Percentiles rank a stretch among this genome's conserved stretches.
These are phyloP conservation scores for Boletales sp. DNA, from an alignment of 768 basidiomycete genomes.

Conservation along the genomic window DNA sequence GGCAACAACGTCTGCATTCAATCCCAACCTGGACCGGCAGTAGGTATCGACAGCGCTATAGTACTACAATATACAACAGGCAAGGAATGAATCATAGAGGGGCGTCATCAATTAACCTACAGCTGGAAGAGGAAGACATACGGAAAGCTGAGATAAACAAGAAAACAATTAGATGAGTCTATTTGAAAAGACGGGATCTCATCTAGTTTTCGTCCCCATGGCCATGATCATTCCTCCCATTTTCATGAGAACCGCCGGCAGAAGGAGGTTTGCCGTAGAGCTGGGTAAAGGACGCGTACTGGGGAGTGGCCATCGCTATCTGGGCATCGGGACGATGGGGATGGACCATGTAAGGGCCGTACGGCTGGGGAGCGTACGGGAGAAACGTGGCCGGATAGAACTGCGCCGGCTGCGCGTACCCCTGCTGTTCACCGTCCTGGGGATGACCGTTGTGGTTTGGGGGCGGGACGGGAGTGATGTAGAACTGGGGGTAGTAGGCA, in stretches of 20 bases:
- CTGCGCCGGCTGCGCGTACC: conserved; percentile 38
- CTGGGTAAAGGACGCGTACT: conserved; percentile 38
- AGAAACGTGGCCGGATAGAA: conserved; percentile 49
- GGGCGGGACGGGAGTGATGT: conserved; percentile 45
- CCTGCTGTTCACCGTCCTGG: conserved; percentile 41
- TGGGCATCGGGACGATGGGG: conserved; percentile 41
- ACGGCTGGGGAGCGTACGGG: conserved; percentile 44
- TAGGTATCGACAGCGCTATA: conserved; percentile 29
- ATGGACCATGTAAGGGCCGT: conserved; percentile 47
- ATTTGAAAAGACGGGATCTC: conserved; percentile 12
- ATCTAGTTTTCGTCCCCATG: conserved; percentile 33
- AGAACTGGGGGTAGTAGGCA: conserved; percentile 49
- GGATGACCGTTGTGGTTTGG: conserved; percentile 36
- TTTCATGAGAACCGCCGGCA: conserved; percentile 29
- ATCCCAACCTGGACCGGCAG: conserved; percentile 16
- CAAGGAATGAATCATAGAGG: conserved; percentile 17
- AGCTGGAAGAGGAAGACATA: conserved; percentile 15
- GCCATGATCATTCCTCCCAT: conserved; percentile 24
- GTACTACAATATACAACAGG: conserved; percentile 28
- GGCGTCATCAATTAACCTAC: conserved; percentile 24
- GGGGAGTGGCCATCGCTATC: conserved; percentile 31
- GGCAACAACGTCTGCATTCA: conserved; percentile 23
- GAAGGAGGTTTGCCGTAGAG: conserved; percentile 40
- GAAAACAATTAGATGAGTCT: conserved; percentile 13
- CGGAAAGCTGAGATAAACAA: conserved; percentile 14